Base-by-base conservation (phyloP, 169 alveolate genomes). In the Cryptosporidium ryanae region DNA sequence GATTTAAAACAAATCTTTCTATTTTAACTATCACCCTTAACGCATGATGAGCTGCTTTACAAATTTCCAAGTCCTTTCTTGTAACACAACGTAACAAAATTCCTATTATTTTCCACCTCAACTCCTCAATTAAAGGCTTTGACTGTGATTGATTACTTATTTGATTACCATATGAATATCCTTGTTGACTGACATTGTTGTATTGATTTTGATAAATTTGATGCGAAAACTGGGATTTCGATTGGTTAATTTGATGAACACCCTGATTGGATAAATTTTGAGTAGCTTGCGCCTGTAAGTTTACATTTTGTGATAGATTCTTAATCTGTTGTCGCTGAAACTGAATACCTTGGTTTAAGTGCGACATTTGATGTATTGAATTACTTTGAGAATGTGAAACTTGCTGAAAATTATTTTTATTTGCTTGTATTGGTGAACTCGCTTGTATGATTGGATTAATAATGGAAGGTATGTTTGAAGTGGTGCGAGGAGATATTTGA, bases 1-100 rank as follows among this genome's bases (percentile, higher is more conserved):
- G 43, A 76, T 57, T 76, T 6, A 38, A 1, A 18, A 61, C 64
- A 76, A 25, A 76, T 43, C 87, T 55, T 23, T 76, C 87, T 46
- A 76, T 55, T 59, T 48, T 76, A 12, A 76, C 87, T 25, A 76
- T 76, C 23, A 76, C 87, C 38, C 65, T 76, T 3, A 76, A 65
- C 15, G 87, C 48, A 44, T 76, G 87, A 21, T 76, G 87, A 1
- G 87, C 87, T 44, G 87, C 87, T 44, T 59, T 76, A 18, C 87
- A 76, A n/a, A 76, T 61, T 38, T 76, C 87, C 31, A 76, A 21
- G 44, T 76, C 87, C 59, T 61, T 76, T 76, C 87, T 76, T 17
- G 87, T 76, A 0, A 76, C 87, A 61, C 87, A 76, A 8, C 87
- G 87, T 54, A 76, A 76, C 38, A 76, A 70, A 43, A 76, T 25